A percentile compares a stretch with the other conserved stretches of the same genome.
These are phyloP conservation scores for Wakefieldia striispora DNA, from an alignment of 768 basidiomycete species.

Conservation along the genomic window DNA sequence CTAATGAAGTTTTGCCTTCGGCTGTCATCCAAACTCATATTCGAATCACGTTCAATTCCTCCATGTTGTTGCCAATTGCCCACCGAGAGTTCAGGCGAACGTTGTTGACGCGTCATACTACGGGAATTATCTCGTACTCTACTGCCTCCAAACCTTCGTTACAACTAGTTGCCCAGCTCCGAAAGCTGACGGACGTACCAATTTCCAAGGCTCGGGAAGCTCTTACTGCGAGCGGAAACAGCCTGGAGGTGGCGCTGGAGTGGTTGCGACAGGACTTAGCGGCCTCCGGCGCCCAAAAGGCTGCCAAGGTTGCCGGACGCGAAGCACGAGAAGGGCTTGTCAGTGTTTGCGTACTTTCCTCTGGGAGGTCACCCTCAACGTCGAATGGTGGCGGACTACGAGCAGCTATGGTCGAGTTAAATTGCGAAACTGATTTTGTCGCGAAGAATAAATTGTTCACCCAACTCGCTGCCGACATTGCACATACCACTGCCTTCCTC, in stretches of 20 bases:
- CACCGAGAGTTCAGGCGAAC: conserved; percentile 2
- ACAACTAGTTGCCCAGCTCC: conserved; percentile 80
- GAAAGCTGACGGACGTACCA: conserved; percentile 78
- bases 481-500: conserved; percentile 79
- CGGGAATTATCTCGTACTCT: conserved; percentile 43
- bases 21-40: background rate
- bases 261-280: conserved; percentile 81
- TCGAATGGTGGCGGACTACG: conserved; percentile 50
- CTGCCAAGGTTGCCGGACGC: conserved; percentile 79
- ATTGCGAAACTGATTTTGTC: conserved; percentile 98
- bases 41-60: background rate
- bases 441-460: conserved; percentile 82
- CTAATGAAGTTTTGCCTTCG: background rate
- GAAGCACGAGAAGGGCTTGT: conserved; percentile 77
- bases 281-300: conserved; percentile 71
- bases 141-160: conserved; percentile 59
- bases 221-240: conserved; percentile 68
- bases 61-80: conserved; percentile 17
- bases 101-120: background rate
- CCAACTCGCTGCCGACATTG: conserved; percentile 72
- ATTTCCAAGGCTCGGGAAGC: conserved; percentile 89
- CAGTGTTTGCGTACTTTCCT: conserved; percentile 69
- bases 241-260: conserved; percentile 67
- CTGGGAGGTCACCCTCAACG: conserved; percentile 45
- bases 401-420: conserved; percentile 87